phyloP scores from a whole-genome alignment of 2,329 filamentous ascomycete species.

The Trichoderma koningiopsis region DNA sequence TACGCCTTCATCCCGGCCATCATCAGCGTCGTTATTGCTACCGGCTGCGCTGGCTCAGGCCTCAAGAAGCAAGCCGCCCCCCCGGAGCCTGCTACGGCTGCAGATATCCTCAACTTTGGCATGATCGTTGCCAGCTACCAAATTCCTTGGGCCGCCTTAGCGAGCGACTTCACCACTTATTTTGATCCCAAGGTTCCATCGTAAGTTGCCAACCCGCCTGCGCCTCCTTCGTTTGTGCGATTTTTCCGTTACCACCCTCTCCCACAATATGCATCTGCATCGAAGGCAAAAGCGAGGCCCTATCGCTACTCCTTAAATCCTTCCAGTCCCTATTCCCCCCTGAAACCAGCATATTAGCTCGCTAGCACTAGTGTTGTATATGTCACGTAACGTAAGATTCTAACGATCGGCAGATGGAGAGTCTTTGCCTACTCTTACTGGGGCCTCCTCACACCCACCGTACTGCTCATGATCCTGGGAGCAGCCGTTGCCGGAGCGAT shows the following conservation, averaged over 20 bases:
- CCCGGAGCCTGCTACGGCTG: constrained; percentile 45
- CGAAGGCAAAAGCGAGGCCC: not conserved
- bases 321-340: not conserved
- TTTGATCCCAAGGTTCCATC: constrained; percentile 57
- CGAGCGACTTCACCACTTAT: constrained; percentile 64
- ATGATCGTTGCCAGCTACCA: constrained; percentile 65
- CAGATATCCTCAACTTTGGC: constrained; percentile 56
- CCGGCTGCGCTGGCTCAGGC: constrained; percentile 54
- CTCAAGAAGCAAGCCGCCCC: constrained; percentile 52
- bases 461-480: constrained; percentile 63
- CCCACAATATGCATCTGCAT: not conserved
- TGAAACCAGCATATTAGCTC: not conserved
- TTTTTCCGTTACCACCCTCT: not conserved
- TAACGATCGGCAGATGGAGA: constrained; percentile 36
- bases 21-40: constrained; percentile 56
- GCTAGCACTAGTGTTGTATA: not conserved
- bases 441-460: constrained; percentile 57
- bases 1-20: constrained; percentile 60
- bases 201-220: constrained; percentile 37
- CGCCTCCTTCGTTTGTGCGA: not conserved
- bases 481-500: constrained; percentile 65
- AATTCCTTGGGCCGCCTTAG: constrained; percentile 62
- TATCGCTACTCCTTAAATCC: not conserved
- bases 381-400: not conserved
- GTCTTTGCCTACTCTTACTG: constrained; percentile 60